Percentiles rank a stretch among this genome's conserved stretches.
Conservation (phyloP, 345 rosid genomes). For the Diplotaxis tenuifolia region DNA sequence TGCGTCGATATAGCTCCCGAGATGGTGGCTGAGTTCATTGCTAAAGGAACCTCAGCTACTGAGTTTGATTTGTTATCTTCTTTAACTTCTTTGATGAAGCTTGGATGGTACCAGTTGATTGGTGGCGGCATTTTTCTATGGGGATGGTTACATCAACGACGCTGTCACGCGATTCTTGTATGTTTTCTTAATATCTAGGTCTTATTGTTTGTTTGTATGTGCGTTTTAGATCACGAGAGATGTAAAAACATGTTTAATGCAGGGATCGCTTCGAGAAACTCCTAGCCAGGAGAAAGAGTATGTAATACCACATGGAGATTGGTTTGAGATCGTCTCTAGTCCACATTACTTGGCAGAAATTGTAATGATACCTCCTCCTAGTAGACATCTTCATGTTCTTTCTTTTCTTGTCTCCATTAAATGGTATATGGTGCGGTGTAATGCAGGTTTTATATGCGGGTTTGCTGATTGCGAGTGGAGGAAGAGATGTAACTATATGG, state of each 20-base stretch:
- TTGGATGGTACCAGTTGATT: constrained; percentile 57
- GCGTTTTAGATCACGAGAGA: constrained; percentile 6
- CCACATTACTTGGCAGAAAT: too few relatives aligned
- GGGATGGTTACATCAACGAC: constrained; percentile 76
- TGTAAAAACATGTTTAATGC: too few relatives aligned
- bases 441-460: constrained; percentile 65
- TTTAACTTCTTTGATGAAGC: constrained; percentile 47
- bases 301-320: too few relatives aligned
- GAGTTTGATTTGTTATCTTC: constrained; percentile 42
- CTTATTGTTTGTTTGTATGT: not conserved
- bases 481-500: constrained; percentile 62
- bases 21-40: constrained; percentile 46
- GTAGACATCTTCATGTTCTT: not conserved
- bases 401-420: not conserved
- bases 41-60: constrained; percentile 35
- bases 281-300: too few relatives aligned
- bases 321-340: too few relatives aligned
- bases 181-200: not conserved
- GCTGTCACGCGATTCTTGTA: constrained; percentile 67
- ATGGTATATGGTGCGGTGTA: constrained; percentile 2
- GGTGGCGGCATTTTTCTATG: constrained; percentile 59
- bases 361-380: too few relatives aligned
- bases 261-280: too few relatives aligned
- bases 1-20: constrained; percentile 48
- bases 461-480: constrained; percentile 73